phyloP scores from a whole-genome alignment of 768 basidiomycete species.

The Trametes maxima region DNA sequence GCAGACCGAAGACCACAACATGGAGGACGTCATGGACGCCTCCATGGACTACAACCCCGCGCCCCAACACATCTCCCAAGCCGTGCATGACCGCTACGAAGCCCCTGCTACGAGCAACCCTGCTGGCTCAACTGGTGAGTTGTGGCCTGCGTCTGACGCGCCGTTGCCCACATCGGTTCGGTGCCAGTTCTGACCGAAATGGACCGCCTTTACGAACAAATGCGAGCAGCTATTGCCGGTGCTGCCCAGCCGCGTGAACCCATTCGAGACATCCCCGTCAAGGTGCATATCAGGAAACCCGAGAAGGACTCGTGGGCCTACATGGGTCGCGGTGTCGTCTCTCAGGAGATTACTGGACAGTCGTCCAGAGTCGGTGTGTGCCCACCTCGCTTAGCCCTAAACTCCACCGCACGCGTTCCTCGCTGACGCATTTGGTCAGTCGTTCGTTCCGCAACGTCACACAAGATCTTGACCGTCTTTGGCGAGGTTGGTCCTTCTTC shows the following conservation, averaged over 20 bases:
- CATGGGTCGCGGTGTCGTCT: slow-evolving; percentile 74
- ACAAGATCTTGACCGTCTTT: slow-evolving; percentile 71
- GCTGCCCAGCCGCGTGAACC: slow-evolving; percentile 21
- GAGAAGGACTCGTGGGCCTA: slow-evolving; percentile 83
- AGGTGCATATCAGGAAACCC: slow-evolving; percentile 80
- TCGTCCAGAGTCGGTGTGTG: slow-evolving; percentile 78
- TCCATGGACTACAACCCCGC: slow-evolving; percentile 21
- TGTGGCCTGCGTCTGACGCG: slow-evolving; percentile 15
- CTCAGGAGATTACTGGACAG: slow-evolving; percentile 75
- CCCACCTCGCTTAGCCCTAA: slow-evolving; percentile 1
- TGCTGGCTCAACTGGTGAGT: slow-evolving; percentile 14
- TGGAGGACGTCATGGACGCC: slow-evolving; percentile 29
- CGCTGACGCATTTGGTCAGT: slow-evolving; percentile 43
- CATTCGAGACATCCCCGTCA: slow-evolving; percentile 73
- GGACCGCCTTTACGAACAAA: slow-evolving; percentile 28
- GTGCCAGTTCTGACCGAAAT: slow-evolving; percentile 28
- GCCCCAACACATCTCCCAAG: slow-evolving; percentile 8
- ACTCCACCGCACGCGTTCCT: slow-evolving; percentile 10
- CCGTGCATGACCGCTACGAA: slow-evolving; percentile 10
- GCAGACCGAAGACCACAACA: slow-evolving; percentile 26
- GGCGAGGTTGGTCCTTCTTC: slow-evolving; percentile 54
- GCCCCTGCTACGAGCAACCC: not conserved
- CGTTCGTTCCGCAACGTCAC: slow-evolving; percentile 62
- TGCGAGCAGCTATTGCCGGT: slow-evolving; percentile 22
- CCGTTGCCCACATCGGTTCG: slow-evolving; percentile 17